These are phyloP conservation scores for Phialophora macrospora DNA, from an alignment of 2,329 filamentous ascomycete genomes.

Conservation along the genomic window DNA sequence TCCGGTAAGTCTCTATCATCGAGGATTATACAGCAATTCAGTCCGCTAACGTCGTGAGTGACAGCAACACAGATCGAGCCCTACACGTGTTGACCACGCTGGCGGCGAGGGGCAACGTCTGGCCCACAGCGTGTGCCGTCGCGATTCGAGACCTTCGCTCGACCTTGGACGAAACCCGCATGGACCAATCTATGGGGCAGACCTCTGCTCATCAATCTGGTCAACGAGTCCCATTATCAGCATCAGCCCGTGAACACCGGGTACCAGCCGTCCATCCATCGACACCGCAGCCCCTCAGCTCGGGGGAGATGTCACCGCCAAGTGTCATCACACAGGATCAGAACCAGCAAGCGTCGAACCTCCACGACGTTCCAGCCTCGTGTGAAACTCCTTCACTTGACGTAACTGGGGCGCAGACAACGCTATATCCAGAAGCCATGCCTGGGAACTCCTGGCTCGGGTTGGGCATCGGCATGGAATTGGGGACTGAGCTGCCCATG, in stretches of 20 bases:
- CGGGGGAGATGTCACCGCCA: neutral
- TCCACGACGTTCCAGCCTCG: neutral
- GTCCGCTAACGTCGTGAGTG: neutral
- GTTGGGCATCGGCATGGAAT: slow-evolving; percentile 17
- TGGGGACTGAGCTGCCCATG: slow-evolving; percentile 18
- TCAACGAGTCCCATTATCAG: neutral
- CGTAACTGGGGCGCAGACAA: neutral
- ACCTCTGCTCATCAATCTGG: neutral
- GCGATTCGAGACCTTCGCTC: slow-evolving; percentile 40
- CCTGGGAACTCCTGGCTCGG: slow-evolving; percentile 11
- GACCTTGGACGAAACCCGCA: slow-evolving; percentile 40
- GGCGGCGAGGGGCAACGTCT: slow-evolving; percentile 44
- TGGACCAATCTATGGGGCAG: slow-evolving; percentile 36
- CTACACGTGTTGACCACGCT: slow-evolving; percentile 45
- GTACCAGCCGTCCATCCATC: neutral
- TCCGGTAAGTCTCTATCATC: slow-evolving; percentile 45
- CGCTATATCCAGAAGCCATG: slow-evolving; percentile 11
- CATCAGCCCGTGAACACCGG: neutral
- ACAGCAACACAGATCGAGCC: slow-evolving; percentile 36
- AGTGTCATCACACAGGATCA: neutral
- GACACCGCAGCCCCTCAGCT: neutral
- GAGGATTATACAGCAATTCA: neutral
- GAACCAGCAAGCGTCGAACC: neutral
- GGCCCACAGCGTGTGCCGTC: slow-evolving; percentile 49
- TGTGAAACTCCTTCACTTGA: slow-evolving; percentile 1